phyloP scores from a whole-genome alignment of 495 filamentous ascomycete species.

The Penicillium ucsense region DNA sequence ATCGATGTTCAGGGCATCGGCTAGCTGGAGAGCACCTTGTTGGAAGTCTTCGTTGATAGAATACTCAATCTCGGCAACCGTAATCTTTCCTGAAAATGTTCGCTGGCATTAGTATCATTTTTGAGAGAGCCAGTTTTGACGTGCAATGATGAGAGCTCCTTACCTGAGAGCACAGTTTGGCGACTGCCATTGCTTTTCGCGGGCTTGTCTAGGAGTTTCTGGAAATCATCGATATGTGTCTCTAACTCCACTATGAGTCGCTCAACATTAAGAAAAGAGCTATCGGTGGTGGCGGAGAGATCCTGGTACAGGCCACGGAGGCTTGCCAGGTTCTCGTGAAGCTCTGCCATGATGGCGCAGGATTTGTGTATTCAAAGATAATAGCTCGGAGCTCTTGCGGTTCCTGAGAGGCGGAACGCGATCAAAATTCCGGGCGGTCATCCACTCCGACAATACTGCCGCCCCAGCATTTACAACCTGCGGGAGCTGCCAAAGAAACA shows the following conservation, averaged over 20 bases:
- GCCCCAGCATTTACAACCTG: conserved; percentile 2
- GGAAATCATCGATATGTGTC: conserved; percentile 59
- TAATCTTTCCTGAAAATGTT: conserved; percentile 51
- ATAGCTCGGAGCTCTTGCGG: conserved; percentile 23
- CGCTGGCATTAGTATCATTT: too few species aligned
- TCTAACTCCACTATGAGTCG: conserved; percentile 59
- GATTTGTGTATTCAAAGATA: conserved; percentile 10
- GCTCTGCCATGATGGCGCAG: conserved; percentile 39
- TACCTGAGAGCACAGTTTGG: conserved; percentile 47
- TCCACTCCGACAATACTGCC: conserved; percentile 10
- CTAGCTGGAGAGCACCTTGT: conserved; percentile 64
- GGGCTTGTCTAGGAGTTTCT: conserved; percentile 66
- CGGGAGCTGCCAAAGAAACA: too few species aligned
- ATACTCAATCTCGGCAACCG: conserved; percentile 61
- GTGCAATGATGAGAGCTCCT: conserved; percentile 1
- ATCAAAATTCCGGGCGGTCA: conserved; percentile 32
- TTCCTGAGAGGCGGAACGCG: conserved; percentile 33
- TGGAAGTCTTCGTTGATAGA: conserved; percentile 80
- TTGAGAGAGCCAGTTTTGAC: too few species aligned
- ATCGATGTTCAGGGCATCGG: conserved; percentile 82
- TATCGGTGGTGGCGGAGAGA: conserved; percentile 55
- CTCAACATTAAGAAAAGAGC: conserved; percentile 50
- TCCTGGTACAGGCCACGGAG: conserved; percentile 73
- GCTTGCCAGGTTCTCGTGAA: conserved; percentile 50
- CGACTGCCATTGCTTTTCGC: conserved; percentile 60